Evolutionary conservation across 1,284 basidiomycete species (phyloP).

Genomic region (Trichosporon faecale): DNA sequence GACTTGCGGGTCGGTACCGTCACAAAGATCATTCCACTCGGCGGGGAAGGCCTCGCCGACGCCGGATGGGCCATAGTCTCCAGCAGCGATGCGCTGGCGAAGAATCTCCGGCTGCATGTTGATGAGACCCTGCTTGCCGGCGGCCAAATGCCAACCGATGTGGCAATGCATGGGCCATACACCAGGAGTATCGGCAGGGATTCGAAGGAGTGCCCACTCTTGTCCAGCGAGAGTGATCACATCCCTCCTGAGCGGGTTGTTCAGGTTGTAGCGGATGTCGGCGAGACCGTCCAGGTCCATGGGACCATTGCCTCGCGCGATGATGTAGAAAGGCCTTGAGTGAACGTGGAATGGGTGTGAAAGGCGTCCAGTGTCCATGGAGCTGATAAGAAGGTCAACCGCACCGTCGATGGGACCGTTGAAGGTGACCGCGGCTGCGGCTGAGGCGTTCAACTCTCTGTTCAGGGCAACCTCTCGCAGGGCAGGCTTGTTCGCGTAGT

Average conservation of each 20-base stretch:
- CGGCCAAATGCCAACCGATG: constrained; percentile 33
- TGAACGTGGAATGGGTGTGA: constrained; percentile 50
- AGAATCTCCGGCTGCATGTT: neutral
- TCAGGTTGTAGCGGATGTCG: constrained; percentile 24
- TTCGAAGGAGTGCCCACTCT: constrained; percentile 33
- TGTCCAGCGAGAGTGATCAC: constrained; percentile 36
- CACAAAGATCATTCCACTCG: neutral
- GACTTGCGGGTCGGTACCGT: neutral
- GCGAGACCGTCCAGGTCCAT: neutral
- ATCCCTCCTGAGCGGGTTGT: constrained; percentile 50
- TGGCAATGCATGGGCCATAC: constrained; percentile 36
- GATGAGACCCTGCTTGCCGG: constrained; percentile 24
- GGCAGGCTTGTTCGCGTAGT: constrained; percentile 39
- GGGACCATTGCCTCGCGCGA: constrained; percentile 42
- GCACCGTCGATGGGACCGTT: constrained; percentile 25
- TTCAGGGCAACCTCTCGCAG: constrained; percentile 13
- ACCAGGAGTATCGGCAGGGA: constrained; percentile 31
- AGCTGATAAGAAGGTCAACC: constrained; percentile 45
- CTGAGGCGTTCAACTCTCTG: constrained; percentile 21
- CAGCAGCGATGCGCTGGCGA: neutral
- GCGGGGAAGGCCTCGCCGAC: neutral
- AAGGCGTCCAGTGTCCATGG: constrained; percentile 34
- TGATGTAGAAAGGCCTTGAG: constrained; percentile 35
- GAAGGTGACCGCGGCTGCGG: constrained; percentile 29
- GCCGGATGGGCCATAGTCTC: neutral